A percentile compares a stretch with the other conserved stretches of the same genome.
These are phyloP conservation scores for Ustilago bromivora DNA, from an alignment of 1,284 basidiomycete genomes.

Conservation along the genomic window DNA sequence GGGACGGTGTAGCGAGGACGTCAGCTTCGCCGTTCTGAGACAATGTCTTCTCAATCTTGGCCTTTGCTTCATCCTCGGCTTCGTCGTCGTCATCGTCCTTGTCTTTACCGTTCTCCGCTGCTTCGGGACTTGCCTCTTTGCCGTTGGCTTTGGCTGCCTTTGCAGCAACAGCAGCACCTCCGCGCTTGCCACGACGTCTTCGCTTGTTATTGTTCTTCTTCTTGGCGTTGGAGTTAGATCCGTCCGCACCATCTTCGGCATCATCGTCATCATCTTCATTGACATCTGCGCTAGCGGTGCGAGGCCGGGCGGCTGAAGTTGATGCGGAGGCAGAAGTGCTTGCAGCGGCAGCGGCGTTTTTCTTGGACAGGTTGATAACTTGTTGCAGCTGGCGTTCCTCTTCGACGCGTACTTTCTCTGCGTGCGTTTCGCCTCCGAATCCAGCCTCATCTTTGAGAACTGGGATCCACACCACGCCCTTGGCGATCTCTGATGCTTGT, in stretches of 20 bases:
- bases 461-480: constrained; percentile 57
- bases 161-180: constrained; percentile 59
- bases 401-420: constrained; percentile 34
- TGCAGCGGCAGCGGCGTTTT: neutral
- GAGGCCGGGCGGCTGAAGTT: neutral
- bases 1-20: constrained; percentile 15
- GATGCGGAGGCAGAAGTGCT: neutral
- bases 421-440: constrained; percentile 21
- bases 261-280: constrained; percentile 40
- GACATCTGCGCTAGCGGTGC: neutral
- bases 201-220: constrained; percentile 53
- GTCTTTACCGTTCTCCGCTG: constrained; percentile 65
- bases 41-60: neutral
- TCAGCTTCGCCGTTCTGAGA: neutral
- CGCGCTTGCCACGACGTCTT: constrained; percentile 65
- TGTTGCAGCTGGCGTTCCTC: constrained; percentile 40
- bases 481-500: constrained; percentile 51
- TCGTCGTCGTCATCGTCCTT: constrained; percentile 69
- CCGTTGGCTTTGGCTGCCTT: constrained; percentile 74
- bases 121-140: constrained; percentile 69
- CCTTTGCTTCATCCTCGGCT: constrained; percentile 14
- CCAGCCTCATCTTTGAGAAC: constrained; percentile 55
- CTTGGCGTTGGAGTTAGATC: constrained; percentile 23
- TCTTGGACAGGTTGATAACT: constrained; percentile 38
- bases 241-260: constrained; percentile 25